Conservation (phyloP, 305 asterid genomes). For the Coffea humblotiana region DNA sequence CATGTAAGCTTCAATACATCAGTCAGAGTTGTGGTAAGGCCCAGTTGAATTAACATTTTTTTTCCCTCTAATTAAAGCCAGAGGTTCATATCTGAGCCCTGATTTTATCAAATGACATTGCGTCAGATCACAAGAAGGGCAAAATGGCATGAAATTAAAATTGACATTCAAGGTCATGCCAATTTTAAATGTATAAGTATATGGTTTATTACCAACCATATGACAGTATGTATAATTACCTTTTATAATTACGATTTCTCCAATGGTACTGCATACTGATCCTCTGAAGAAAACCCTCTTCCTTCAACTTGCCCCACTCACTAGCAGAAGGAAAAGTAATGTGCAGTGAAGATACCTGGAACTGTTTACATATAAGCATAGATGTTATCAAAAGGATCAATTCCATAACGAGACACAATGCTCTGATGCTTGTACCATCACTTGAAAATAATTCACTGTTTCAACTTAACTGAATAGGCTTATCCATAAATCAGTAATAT, state of each 20-base stretch:
- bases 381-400: neutral
- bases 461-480: neutral
- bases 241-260: slow-evolving; percentile 79
- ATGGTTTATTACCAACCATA: slow-evolving; percentile 3
- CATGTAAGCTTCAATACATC: neutral
- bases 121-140: neutral
- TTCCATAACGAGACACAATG: neutral
- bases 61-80: neutral
- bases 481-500: neutral
- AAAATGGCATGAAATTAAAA: neutral
- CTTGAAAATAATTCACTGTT: neutral
- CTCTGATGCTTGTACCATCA: too few species aligned
- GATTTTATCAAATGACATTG: neutral
- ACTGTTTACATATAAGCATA: slow-evolving; percentile 42
- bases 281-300: slow-evolving; percentile 88
- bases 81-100: neutral
- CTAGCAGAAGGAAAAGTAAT: slow-evolving; percentile 71
- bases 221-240: slow-evolving; percentile 40
- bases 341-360: slow-evolving; percentile 91
- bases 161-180: neutral
- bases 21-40: neutral
- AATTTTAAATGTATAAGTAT: neutral
- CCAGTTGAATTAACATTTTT: neutral
- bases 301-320: slow-evolving; percentile 71
- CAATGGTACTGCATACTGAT: slow-evolving; percentile 95